Base-by-base conservation (phyloP, 139 green algal genomes). In the Chlorella sp. region DNA sequence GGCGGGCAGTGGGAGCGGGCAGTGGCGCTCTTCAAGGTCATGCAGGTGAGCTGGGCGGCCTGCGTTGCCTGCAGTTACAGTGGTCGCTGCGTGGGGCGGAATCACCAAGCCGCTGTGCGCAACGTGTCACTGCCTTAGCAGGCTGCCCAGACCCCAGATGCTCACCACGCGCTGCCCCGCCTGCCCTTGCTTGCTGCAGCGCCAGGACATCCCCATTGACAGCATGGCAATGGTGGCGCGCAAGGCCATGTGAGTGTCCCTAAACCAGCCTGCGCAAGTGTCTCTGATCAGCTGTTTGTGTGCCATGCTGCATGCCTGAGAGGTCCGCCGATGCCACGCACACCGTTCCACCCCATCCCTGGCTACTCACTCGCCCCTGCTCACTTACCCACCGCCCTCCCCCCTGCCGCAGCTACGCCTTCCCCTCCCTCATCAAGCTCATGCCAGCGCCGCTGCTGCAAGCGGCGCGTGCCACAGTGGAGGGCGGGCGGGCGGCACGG, bases 1-100 rank as follows among this genome's bases (percentile, higher is more conserved):
- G 85, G 65, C 34, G 62, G 87, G 30, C 74, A 88, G 41, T 94
- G 90, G 90, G 71, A 90, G 18, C 25, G 70, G 17, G 91, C 91
- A 2, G 64, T 80, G 41, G 25, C 80, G 67, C 73, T 94, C 16
- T 94, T 94, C 72, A 76, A 85, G 47, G 64, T 65, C 23, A 91
- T 94, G 90, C 57, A 91, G 75, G 90, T 34, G 51, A 80, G 30
- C 17, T 5, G 26, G 64, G 4, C 9, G 9, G 51, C 25, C 25
- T n/a, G n/a, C n/a, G n/a, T n/a, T n/a, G n/a, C n/a, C n/a, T n/a
- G n/a, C n/a, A n/a, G n/a, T n/a, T n/a, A n/a, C n/a, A n/a, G n/a
- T n/a, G n/a, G n/a, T n/a, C 63, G 39, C 71, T 51, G 44, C 44
- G 7, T 51, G 44, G 44, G 6, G 44, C 44, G 44, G 44, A 51